Evolutionary conservation across 106 monocot genomes (phyloP).

Genomic region (Dioscorea dumetorum): DNA sequence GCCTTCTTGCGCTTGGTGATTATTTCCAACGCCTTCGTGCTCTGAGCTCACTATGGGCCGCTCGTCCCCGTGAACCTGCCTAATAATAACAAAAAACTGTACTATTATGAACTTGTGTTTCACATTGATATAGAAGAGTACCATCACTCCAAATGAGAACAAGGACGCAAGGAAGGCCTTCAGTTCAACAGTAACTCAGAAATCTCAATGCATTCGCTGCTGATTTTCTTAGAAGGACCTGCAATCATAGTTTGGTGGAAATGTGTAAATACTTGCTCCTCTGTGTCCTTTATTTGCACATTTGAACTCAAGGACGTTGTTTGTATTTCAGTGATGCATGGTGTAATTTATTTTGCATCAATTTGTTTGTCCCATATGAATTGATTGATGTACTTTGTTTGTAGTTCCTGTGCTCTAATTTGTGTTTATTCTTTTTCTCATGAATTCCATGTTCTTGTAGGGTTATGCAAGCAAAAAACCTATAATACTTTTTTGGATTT

Average conservation of each 20-base stretch:
- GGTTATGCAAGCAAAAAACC: too few species aligned
- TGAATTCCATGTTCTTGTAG: too few species aligned
- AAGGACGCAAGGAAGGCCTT: background rate
- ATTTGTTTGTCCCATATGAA: too few species aligned
- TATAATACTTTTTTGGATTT: too few species aligned
- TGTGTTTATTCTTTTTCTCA: too few species aligned
- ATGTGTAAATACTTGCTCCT: background rate
- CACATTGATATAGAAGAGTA: background rate
- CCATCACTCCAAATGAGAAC: background rate
- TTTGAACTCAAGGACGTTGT: background rate
- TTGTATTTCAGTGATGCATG: background rate
- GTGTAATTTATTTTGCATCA: background rate
- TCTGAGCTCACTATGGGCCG: conserved; percentile 9
- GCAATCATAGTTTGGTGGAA: background rate
- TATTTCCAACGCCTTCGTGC: conserved; percentile 7
- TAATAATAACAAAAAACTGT: background rate
- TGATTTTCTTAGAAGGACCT: background rate
- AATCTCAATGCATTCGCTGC: background rate
- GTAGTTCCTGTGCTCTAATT: too few species aligned
- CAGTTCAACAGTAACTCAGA: too few species aligned
- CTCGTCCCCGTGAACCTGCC: conserved; percentile 5
- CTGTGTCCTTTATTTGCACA: background rate
- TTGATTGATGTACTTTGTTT: too few species aligned
- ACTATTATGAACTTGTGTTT: background rate
- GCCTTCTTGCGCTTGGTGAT: conserved; percentile 40